Evolutionary conservation across 306 rosid genomes (phyloP).

Genomic region (Citrullus mucosospermus): DNA sequence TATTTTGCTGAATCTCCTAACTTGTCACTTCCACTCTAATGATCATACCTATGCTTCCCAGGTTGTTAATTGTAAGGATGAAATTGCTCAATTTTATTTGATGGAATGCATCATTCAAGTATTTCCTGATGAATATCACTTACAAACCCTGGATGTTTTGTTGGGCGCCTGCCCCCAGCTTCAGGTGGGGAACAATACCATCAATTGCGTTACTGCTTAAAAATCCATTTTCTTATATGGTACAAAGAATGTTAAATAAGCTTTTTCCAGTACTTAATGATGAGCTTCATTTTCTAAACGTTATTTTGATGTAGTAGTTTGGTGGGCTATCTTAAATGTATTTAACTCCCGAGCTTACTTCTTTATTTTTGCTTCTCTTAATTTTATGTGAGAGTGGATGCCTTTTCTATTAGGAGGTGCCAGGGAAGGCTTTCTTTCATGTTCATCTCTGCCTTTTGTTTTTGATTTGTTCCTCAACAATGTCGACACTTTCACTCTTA

Average conservation of each 20-base stretch:
- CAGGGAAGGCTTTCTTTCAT: not conserved
- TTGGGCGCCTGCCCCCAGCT: constrained; percentile 96
- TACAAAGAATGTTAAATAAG: not conserved
- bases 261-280: not conserved
- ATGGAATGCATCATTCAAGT: constrained; percentile 99
- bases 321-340: not conserved
- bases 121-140: constrained; percentile 94
- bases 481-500: not conserved
- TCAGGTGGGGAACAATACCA: constrained; percentile 42
- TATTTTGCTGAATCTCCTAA: not conserved
- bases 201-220: not conserved
- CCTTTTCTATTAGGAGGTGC: not conserved
- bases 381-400: not conserved
- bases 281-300: not conserved
- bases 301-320: not conserved
- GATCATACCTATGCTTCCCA: constrained; percentile 22
- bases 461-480: not conserved
- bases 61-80: constrained; percentile 98
- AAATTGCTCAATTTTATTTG: constrained; percentile 80
- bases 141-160: constrained; percentile 85
- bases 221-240: not conserved
- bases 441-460: not conserved
- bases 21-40: constrained; percentile 2
- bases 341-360: too few species aligned
- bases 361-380: too few species aligned